phyloP scores from a whole-genome alignment of 192 early-diverging fungal genomes.

The Allomyces javanicus region DNA sequence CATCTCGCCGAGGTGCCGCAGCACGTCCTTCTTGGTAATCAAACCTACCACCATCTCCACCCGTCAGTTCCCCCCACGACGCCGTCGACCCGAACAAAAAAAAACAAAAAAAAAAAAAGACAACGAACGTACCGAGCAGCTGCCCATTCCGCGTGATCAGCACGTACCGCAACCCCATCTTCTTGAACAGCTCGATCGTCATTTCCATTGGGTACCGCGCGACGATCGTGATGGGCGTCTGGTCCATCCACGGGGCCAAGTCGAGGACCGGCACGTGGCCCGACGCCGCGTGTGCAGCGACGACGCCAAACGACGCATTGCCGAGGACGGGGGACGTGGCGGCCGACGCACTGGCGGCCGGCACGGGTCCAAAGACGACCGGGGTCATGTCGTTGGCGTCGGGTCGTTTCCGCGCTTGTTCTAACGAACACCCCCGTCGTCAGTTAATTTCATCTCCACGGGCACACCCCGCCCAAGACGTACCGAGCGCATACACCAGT shows the following conservation, averaged over 20 bases:
- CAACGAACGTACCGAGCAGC: constrained; percentile 14
- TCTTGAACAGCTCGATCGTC: constrained; percentile 42
- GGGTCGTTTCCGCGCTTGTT: not conserved
- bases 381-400: not conserved
- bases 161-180: constrained; percentile 43
- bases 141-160: constrained; percentile 34
- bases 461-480: not conserved
- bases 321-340: not conserved
- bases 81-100: not conserved
- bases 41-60: constrained; percentile 10
- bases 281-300: constrained; percentile 4
- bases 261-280: constrained; percentile 22
- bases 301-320: not conserved
- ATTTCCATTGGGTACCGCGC: constrained; percentile 39
- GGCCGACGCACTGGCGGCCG: not conserved
- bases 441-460: not conserved
- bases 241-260: constrained; percentile 46
- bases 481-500: constrained; percentile 15
- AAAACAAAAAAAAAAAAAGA: not conserved
- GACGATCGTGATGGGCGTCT: constrained; percentile 40
- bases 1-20: constrained; percentile 19
- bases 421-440: not conserved
- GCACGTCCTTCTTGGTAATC: constrained; percentile 52
- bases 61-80: not conserved
- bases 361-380: not conserved